A percentile compares a stretch with the other conserved stretches of the same genome.
Evolutionary conservation across 2,329 filamentous ascomycete genomes (phyloP).

Genomic region (Penicillium sumatraense): DNA sequence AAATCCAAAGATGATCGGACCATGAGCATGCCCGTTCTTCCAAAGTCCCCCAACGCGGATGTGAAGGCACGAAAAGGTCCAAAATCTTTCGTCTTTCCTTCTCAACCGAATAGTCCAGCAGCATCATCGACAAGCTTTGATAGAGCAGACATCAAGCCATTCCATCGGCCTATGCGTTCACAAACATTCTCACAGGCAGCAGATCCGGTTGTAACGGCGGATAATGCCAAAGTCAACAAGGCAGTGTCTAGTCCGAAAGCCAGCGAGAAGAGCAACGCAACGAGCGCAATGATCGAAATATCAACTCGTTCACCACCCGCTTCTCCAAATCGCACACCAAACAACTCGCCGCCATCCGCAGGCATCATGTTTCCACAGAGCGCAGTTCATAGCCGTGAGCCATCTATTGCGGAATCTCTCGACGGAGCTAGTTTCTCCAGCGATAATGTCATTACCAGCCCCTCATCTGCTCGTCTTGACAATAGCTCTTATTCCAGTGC

Average conservation of each 20-base stretch:
- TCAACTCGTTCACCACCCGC: slow-evolving; percentile 65
- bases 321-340: slow-evolving; percentile 56
- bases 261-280: slow-evolving; percentile 63
- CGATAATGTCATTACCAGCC: slow-evolving; percentile 29
- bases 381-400: slow-evolving; percentile 48
- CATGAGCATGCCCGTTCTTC: slow-evolving; percentile 39
- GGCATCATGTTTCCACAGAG: slow-evolving; percentile 40
- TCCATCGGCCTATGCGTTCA: slow-evolving; percentile 63
- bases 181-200: slow-evolving; percentile 66
- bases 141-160: slow-evolving; percentile 44
- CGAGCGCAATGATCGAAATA: slow-evolving; percentile 69
- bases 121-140: slow-evolving; percentile 36
- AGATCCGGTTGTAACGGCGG: slow-evolving; percentile 69
- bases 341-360: slow-evolving; percentile 48
- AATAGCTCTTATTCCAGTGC: slow-evolving; percentile 26
- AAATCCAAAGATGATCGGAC: slow-evolving; percentile 40
- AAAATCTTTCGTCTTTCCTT: slow-evolving; percentile 29
- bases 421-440: slow-evolving; percentile 26
- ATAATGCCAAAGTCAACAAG: slow-evolving; percentile 69
- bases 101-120: slow-evolving; percentile 23
- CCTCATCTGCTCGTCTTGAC: slow-evolving; percentile 34
- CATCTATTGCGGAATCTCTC: slow-evolving; percentile 56
- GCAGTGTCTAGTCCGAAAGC: slow-evolving; percentile 60
- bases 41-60: slow-evolving; percentile 27
- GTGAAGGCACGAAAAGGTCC: slow-evolving; percentile 35